Conservation (phyloP, 2,329 filamentous ascomycete species). For the Rugonectria rugulosa region DNA sequence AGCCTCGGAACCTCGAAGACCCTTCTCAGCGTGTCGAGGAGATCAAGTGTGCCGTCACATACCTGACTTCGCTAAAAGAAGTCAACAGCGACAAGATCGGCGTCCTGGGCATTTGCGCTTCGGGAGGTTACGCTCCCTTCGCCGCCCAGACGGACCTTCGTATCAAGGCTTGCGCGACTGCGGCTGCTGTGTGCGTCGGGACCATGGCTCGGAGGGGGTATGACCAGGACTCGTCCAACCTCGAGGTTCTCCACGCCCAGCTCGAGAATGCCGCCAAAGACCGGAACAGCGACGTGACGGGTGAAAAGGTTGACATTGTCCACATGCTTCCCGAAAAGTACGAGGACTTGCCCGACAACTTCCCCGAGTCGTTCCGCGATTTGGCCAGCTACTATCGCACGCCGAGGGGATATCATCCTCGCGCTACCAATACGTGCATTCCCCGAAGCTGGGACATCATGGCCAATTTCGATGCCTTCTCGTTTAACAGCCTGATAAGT, state of each 20-base stretch:
- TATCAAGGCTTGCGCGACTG: slow-evolving; percentile 47
- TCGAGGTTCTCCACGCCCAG: background rate
- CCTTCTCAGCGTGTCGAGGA: slow-evolving; percentile 51
- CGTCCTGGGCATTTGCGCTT: slow-evolving; percentile 48
- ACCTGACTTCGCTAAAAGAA: slow-evolving; percentile 33
- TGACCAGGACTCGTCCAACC: slow-evolving; percentile 10
- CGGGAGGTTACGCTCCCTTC: slow-evolving; percentile 45
- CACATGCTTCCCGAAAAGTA: slow-evolving; percentile 9
- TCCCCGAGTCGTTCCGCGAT: slow-evolving; percentile 13
- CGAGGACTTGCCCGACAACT: slow-evolving; percentile 9
- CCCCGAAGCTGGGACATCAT: slow-evolving; percentile 13
- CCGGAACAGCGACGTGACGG: slow-evolving; percentile 4
- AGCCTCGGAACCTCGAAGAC: slow-evolving; percentile 48
- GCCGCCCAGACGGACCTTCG: slow-evolving; percentile 45
- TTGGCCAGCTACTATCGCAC: slow-evolving; percentile 26
- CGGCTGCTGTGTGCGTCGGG: slow-evolving; percentile 41
- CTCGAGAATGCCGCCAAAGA: slow-evolving; percentile 15
- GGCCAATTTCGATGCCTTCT: slow-evolving; percentile 9
- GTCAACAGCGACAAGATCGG: slow-evolving; percentile 34
- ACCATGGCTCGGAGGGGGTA: slow-evolving; percentile 33
- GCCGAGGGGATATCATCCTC: slow-evolving; percentile 5
- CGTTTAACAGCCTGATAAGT: slow-evolving; percentile 10
- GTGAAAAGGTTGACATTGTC: slow-evolving; percentile 1
- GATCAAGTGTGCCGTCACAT: slow-evolving; percentile 45
- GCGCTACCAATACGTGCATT: slow-evolving; percentile 6